Evolutionary conservation across 805 yeast genomes (phyloP).

Genomic region (Tetrapisispora iriomotensis): DNA sequence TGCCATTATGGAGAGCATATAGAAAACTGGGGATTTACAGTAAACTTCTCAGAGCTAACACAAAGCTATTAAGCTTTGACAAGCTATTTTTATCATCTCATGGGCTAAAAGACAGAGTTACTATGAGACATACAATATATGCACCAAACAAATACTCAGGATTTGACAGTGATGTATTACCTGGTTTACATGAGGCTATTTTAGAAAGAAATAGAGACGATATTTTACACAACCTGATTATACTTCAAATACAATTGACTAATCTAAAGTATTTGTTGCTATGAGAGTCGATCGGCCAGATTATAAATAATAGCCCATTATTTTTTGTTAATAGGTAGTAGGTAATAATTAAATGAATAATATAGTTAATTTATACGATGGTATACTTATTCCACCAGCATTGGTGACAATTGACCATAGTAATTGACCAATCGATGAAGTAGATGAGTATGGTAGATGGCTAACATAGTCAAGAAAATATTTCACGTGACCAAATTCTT

Average conservation of each 20-base stretch:
- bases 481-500: too few species aligned
- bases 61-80: slow-evolving; percentile 45
- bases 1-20: slow-evolving; percentile 64
- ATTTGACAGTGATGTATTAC: slow-evolving; percentile 41
- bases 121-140: slow-evolving; percentile 57
- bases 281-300: too few species aligned
- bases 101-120: slow-evolving; percentile 41
- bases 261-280: slow-evolving; percentile 17
- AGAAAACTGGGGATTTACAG: slow-evolving; percentile 52
- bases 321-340: too few species aligned
- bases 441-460: too few species aligned
- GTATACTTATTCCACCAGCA: too few species aligned
- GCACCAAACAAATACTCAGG: slow-evolving; percentile 51
- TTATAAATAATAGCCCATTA: too few species aligned
- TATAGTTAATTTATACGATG: too few species aligned
- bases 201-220: slow-evolving; percentile 37
- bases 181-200: slow-evolving; percentile 50
- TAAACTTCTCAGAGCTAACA: slow-evolving; percentile 44
- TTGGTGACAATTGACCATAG: too few species aligned
- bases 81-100: slow-evolving; percentile 39
- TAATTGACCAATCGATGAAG: too few species aligned
- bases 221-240: slow-evolving; percentile 36
- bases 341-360: too few species aligned
- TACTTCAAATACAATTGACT: slow-evolving; percentile 30
- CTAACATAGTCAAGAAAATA: too few species aligned